Conservation (phyloP, 2,329 filamentous ascomycete genomes). For the Penicillium fuscoglaucum region DNA sequence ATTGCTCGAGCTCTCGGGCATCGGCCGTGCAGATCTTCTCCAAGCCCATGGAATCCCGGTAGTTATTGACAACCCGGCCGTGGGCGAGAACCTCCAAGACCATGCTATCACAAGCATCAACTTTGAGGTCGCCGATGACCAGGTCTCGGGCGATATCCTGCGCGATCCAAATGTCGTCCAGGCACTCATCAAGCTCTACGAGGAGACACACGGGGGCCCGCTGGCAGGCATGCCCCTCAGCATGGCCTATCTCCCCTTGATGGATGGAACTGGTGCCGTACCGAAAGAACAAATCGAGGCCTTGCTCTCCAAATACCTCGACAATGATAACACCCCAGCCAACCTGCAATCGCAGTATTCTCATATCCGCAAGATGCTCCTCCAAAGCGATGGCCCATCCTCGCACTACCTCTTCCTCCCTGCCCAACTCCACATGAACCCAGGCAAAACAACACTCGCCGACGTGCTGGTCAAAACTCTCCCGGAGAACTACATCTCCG, state of each 20-base stretch:
- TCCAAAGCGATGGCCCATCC: slow-evolving; percentile 8
- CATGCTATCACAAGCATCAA: slow-evolving; percentile 40
- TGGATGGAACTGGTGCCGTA: slow-evolving; percentile 23
- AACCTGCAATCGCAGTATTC: slow-evolving; percentile 14
- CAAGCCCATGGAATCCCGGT: slow-evolving; percentile 44
- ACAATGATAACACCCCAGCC: not conserved
- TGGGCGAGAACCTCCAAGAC: slow-evolving; percentile 56
- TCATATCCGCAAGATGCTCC: slow-evolving; percentile 16
- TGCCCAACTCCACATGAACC: slow-evolving; percentile 18
- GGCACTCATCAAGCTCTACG: slow-evolving; percentile 24
- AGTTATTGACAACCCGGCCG: slow-evolving; percentile 47
- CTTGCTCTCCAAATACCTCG: slow-evolving; percentile 11
- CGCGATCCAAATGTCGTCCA: slow-evolving; percentile 24
- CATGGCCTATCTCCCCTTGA: slow-evolving; percentile 28
- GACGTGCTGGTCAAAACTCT: slow-evolving; percentile 16
- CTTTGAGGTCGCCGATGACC: slow-evolving; percentile 25
- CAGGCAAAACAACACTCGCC: slow-evolving; percentile 14
- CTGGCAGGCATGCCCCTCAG: slow-evolving; percentile 28
- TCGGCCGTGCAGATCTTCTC: slow-evolving; percentile 53
- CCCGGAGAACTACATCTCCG: slow-evolving; percentile 23
- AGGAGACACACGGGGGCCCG: slow-evolving; percentile 24
- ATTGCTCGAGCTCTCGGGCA: slow-evolving; percentile 61
- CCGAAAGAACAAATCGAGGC: slow-evolving; percentile 7
- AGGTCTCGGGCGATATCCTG: slow-evolving; percentile 27
- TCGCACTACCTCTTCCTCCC: slow-evolving; percentile 19